These are phyloP conservation scores for Thecaphora frezii DNA, from an alignment of 1,284 basidiomycete species.

Conservation along the genomic window DNA sequence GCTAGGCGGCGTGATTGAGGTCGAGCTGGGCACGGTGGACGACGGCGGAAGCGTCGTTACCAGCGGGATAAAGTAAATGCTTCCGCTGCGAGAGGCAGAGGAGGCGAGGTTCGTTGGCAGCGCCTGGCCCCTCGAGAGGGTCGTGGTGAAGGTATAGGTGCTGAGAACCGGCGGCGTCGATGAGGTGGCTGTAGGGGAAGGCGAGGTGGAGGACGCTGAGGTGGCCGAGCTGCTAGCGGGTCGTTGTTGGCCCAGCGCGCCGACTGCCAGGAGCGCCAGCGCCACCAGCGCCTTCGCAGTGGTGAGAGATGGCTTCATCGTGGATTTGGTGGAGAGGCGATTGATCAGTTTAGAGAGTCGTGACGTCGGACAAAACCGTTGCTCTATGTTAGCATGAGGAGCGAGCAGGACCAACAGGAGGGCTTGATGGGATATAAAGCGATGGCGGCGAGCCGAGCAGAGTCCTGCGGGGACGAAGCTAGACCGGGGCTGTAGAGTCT, in stretches of 20 bases:
- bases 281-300: background rate
- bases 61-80: constrained; percentile 27
- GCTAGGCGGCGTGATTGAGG: constrained; percentile 4
- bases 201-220: constrained; percentile 3
- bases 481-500: too few species aligned
- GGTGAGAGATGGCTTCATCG: background rate
- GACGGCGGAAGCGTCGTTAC: constrained; percentile 15
- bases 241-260: background rate
- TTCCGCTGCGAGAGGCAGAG: constrained; percentile 19
- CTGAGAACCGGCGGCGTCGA: background rate
- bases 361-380: too few species aligned
- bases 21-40: constrained; percentile 3
- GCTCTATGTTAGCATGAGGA: too few species aligned
- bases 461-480: too few species aligned
- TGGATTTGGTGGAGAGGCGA: too few species aligned
- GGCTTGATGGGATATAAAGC: too few species aligned
- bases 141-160: constrained; percentile 27
- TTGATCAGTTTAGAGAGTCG: too few species aligned
- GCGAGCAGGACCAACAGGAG: too few species aligned
- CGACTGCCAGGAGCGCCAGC: background rate
- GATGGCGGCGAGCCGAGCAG: too few species aligned
- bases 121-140: constrained; percentile 19
- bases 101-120: constrained; percentile 24
- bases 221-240: constrained; percentile 4
- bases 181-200: constrained; percentile 4